Evolutionary conservation across 441 rosid genomes (phyloP).

Genomic region (Pelargonium fulgidum): DNA sequence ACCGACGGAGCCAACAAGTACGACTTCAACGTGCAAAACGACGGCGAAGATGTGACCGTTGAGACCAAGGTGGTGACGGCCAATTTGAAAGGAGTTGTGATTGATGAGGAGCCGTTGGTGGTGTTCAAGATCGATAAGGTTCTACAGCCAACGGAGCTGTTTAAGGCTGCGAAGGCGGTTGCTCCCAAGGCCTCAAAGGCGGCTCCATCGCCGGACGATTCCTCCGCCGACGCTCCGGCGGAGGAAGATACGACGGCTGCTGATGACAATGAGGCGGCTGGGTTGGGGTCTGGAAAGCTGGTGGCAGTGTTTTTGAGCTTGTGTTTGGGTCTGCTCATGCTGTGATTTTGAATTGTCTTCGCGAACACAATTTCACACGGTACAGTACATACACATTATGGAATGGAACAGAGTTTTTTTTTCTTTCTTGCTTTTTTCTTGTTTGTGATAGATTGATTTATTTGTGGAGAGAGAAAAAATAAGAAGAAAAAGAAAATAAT

Average conservation of each 20-base stretch:
- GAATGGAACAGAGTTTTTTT: no score
- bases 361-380: no score
- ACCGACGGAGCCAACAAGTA: constrained; percentile 51
- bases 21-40: constrained; percentile 51
- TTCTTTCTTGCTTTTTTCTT: no score
- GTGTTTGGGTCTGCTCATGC: constrained; percentile 20
- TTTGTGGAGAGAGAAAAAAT: no score
- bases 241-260: constrained; percentile 49
- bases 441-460: no score
- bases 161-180: constrained; percentile 41
- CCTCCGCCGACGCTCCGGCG: constrained; percentile 30
- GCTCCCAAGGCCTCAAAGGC: constrained; percentile 29
- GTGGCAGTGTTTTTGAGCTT: constrained; percentile 25
- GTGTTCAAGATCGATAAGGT: constrained; percentile 47
- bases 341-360: neutral
- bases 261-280: constrained; percentile 27
- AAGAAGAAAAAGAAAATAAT: no score
- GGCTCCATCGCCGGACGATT: neutral
- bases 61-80: constrained; percentile 48
- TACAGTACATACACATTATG: no score
- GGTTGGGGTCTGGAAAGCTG: constrained; percentile 30
- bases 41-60: constrained; percentile 46
- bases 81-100: constrained; percentile 39
- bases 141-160: constrained; percentile 50
- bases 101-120: constrained; percentile 51